Evolutionary conservation across 768 basidiomycete genomes (phyloP).

Genomic region (Tubosaeta sp.): DNA sequence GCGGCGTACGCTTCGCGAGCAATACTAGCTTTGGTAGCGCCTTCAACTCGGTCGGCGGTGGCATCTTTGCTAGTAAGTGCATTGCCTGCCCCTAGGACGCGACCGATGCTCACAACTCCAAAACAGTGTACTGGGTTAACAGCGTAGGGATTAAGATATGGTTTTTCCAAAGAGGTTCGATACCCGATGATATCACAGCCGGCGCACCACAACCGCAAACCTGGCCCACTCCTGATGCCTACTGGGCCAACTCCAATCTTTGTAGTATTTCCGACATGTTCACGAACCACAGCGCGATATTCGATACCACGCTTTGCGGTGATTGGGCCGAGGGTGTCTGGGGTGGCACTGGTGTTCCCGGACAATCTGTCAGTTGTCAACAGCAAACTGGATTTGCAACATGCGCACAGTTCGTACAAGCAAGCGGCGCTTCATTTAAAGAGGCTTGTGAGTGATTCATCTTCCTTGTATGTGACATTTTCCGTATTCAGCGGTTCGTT

Average conservation of each 20-base stretch:
- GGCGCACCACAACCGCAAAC: conserved; percentile 65
- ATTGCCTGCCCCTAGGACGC: neutral
- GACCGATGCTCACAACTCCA: neutral
- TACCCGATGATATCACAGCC: conserved; percentile 74
- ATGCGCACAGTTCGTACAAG: conserved; percentile 73
- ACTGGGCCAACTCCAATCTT: conserved; percentile 62
- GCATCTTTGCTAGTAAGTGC: conserved; percentile 83
- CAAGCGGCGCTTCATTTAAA: conserved; percentile 62
- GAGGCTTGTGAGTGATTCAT: conserved; percentile 67
- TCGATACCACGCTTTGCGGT: conserved; percentile 86
- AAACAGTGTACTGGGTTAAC: conserved; percentile 15
- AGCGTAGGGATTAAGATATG: conserved; percentile 81
- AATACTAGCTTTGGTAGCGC: conserved; percentile 72
- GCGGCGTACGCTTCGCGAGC: conserved; percentile 64
- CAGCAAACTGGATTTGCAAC: conserved; percentile 76
- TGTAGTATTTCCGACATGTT: conserved; percentile 83
- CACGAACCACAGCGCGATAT: conserved; percentile 69
- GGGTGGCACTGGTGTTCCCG: conserved; percentile 66
- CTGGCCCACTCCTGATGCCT: conserved; percentile 78
- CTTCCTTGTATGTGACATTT: neutral
- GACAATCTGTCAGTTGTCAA: conserved; percentile 85
- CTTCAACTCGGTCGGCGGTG: conserved; percentile 83
- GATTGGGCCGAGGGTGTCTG: conserved; percentile 90
- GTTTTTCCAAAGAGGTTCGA: conserved; percentile 73
- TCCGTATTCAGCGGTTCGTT: conserved; percentile 2